A percentile compares a stretch with the other conserved stretches of the same genome.
phyloP scores from a whole-genome alignment of 176 grass and related monocot species.

The Carex littledalei region DNA sequence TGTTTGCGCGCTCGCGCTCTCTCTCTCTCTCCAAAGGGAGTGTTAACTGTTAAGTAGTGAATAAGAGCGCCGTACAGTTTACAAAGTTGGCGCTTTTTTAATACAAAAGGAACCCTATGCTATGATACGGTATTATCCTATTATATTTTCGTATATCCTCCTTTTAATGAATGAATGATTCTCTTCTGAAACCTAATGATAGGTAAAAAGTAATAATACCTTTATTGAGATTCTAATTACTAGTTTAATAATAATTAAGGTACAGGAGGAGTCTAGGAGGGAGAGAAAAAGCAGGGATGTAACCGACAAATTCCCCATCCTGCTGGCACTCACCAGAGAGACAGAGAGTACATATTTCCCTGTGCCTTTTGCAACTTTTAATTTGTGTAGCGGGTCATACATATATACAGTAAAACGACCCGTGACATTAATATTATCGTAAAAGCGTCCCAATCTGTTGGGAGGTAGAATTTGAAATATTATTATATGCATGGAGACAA shows the following conservation, averaged over 20 bases:
- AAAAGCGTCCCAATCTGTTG: not conserved
- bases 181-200: no score
- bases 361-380: not conserved
- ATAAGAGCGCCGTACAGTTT: not conserved
- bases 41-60: not conserved
- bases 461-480: not conserved
- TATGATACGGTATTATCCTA: no score
- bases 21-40: no score
- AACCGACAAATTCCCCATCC: conserved; percentile 27
- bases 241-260: no score
- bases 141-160: no score
- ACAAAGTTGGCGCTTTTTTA: not conserved
- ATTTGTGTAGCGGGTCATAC: not conserved
- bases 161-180: no score
- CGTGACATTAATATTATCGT: not conserved
- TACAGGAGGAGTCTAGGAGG: not conserved
- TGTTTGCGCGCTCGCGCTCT: not conserved
- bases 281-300: not conserved
- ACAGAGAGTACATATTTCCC: not conserved
- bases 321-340: conserved; percentile 12
- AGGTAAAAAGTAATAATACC: no score
- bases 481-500: no score
- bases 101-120: no score
- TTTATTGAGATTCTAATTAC: no score
- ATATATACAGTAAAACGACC: not conserved